Percentiles rank a stretch among this genome's conserved stretches.
phyloP scores from a whole-genome alignment of 805 yeast species.

The Lipomyces anomalus region DNA sequence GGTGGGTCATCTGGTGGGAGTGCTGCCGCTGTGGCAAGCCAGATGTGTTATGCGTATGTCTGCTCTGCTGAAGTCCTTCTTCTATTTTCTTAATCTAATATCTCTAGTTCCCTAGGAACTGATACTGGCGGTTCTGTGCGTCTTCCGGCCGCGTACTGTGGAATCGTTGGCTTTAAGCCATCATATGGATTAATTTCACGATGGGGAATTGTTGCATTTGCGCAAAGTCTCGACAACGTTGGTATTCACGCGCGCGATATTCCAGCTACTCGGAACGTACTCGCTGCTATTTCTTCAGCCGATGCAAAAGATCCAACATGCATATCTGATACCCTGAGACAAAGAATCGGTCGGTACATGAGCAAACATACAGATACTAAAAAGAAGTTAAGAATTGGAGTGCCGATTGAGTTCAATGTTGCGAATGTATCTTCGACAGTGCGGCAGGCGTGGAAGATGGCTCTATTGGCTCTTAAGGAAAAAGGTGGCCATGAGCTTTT shows the following conservation, averaged over 20 bases:
- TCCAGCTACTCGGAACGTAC: slow-evolving; percentile 44
- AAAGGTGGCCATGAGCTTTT: slow-evolving; percentile 51
- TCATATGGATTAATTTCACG: slow-evolving; percentile 87
- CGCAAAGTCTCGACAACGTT: slow-evolving; percentile 91
- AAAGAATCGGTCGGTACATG: neutral
- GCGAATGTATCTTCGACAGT: slow-evolving; percentile 48
- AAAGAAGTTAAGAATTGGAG: slow-evolving; percentile 53
- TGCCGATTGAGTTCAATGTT: slow-evolving; percentile 62
- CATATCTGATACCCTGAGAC: slow-evolving; percentile 25
- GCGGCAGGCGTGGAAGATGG: slow-evolving; percentile 42
- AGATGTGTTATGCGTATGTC: slow-evolving; percentile 49
- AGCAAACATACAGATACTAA: too few relatives aligned
- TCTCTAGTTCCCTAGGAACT: slow-evolving; percentile 62
- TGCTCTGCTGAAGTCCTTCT: neutral
- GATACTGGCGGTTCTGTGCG: slow-evolving; percentile 98
- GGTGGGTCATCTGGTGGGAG: slow-evolving; percentile 98
- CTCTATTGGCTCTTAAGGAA: slow-evolving; percentile 41
- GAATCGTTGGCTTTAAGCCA: slow-evolving; percentile 85
- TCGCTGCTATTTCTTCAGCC: slow-evolving; percentile 40
- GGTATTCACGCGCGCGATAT: slow-evolving; percentile 65
- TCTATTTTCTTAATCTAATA: neutral
- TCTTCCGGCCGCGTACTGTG: slow-evolving; percentile 83
- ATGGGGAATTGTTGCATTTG: slow-evolving; percentile 88
- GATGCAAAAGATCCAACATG: slow-evolving; percentile 80
- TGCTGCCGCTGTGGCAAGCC: slow-evolving; percentile 84